A percentile compares a stretch with the other conserved stretches of the same genome.
Evolutionary conservation across 176 grass and related monocot species (phyloP).

Genomic region (Olyra latifolia): DNA sequence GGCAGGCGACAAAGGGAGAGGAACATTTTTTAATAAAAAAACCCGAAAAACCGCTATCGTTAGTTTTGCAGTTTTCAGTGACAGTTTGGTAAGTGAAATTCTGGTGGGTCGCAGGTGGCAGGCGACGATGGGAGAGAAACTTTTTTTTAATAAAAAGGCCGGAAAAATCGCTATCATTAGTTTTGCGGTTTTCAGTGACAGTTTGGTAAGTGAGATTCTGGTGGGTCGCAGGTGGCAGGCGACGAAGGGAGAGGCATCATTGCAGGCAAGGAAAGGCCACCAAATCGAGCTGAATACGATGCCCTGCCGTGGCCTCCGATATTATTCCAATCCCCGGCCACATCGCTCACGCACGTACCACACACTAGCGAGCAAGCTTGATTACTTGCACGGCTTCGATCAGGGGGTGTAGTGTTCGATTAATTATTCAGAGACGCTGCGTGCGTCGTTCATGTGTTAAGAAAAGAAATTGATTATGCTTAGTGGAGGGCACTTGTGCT

Average conservation of each 20-base stretch:
- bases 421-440: conserved; percentile 17
- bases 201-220: too few relatives aligned
- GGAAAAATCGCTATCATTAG: too few relatives aligned
- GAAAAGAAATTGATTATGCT: not conserved
- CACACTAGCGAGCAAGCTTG: not conserved
- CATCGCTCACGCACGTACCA: not conserved
- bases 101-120: too few relatives aligned
- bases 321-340: not conserved
- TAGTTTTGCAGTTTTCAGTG: too few relatives aligned
- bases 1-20: too few relatives aligned
- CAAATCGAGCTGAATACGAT: not conserved
- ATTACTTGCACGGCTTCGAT: not conserved
- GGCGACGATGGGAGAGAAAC: too few relatives aligned
- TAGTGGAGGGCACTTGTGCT: conserved; percentile 13
- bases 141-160: too few relatives aligned
- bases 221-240: too few relatives aligned
- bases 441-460: not conserved
- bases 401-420: not conserved
- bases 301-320: not conserved
- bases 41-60: too few relatives aligned
- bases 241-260: not conserved
- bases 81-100: too few relatives aligned
- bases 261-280: not conserved
- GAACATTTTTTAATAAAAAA: too few relatives aligned
- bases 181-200: too few relatives aligned